These are phyloP conservation scores for Biancaea sappan DNA, from an alignment of 306 rosid genomes.

Conservation along the genomic window DNA sequence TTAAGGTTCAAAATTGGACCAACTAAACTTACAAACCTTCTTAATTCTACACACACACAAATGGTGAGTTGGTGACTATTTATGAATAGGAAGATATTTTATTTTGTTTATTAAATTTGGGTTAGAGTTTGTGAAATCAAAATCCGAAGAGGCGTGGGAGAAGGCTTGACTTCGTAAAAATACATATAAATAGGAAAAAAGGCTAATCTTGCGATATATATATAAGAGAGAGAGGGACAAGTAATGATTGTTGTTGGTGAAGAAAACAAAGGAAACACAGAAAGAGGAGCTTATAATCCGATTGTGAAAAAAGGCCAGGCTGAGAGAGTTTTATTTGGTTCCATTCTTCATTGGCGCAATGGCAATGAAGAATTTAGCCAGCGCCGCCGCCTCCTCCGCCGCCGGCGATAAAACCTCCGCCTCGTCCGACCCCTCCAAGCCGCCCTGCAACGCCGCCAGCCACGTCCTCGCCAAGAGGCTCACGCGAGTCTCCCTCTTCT, in stretches of 20 bases:
- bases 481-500: neutral
- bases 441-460: slow-evolving; percentile 20
- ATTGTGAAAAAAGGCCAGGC: neutral
- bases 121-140: too few relatives aligned
- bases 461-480: slow-evolving; percentile 25
- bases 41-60: too few relatives aligned
- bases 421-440: neutral
- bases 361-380: slow-evolving; percentile 37
- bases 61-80: neutral
- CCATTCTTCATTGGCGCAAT: neutral
- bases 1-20: too few relatives aligned
- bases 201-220: neutral
- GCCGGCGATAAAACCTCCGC: neutral
- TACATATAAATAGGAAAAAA: neutral
- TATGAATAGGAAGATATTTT: neutral
- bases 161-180: neutral
- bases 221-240: neutral
- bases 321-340: neutral
- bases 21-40: too few relatives aligned
- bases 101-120: too few relatives aligned
- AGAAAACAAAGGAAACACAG: neutral
- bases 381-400: neutral
- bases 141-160: too few relatives aligned
- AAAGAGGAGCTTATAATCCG: too few relatives aligned
- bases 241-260: neutral